Evolutionary conservation across 2,329 filamentous ascomycete genomes (phyloP), one percentile per base, ranked within the genome.

Genomic region (Lasiodiplodia sp.): DNA sequence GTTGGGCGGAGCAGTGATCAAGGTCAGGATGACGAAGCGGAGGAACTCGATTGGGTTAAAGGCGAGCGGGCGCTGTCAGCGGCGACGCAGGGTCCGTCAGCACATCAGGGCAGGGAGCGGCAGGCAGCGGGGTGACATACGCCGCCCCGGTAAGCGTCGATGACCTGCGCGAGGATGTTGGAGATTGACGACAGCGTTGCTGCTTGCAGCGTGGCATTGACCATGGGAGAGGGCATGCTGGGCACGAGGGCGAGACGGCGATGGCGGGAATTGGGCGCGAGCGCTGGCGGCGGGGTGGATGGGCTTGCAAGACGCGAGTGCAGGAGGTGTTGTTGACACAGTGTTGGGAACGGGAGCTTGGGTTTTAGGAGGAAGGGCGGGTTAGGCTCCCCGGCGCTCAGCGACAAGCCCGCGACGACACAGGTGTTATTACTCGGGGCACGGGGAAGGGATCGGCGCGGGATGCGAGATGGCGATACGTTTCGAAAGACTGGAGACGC

Each of bases 1-100:
- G 80, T 97, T 97, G 52, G 92, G 90, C 0, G 94, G 93, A 31
- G 91, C 91, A 75, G 86, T 90, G 68, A 97, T 76, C 44, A 91
- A 76, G 68, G 89, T 87, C 82, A 91, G 96, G 69, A 93, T 72
- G 55, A 76, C 73, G 69, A 80, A 78, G 68, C 78, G 78, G 67
- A 75, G 72, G 73, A 80, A 80, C 67, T 79, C 76, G 66, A 75
- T 72, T 58, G 72, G 71, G 70, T 79, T 76, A 71, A 80, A 79
- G 69, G 77, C 75, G 70, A 80, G 79, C n/a, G 77, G 76, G 40
- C 60, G 67, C 67, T 68, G 67, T 63, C 25, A 37, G 23, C 16
- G 18, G 49, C 73, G 28, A 70, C 68, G 37, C 37, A 31, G 28
- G 23, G 34, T 55, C n/a, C 37, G 53, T 56, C 21, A 31, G 21